Evolutionary conservation across 257 asterid genomes (phyloP), one percentile per base, ranked within the genome.

Genomic region (Mentha longifolia): DNA sequence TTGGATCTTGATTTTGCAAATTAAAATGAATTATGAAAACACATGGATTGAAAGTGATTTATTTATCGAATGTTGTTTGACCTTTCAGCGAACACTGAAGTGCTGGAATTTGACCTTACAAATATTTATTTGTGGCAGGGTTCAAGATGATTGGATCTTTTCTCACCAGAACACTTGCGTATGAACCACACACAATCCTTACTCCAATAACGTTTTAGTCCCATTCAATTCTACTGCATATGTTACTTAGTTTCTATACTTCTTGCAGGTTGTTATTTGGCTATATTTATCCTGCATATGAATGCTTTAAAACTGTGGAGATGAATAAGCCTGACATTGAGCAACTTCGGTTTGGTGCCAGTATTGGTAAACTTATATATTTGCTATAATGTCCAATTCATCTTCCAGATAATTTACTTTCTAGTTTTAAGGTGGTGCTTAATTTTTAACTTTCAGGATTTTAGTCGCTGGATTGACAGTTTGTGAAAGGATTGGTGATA

Each of bases 331-430:
- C 97, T 10, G 92, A 94, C 50, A 91, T 94, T 37, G 89, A 85
- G 74, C 92, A 89, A 74, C 97, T 93, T 67, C 91, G 85, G 28
- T 93, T 81, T 93, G 98, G 98, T 93, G 98, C 87, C 97, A 93
- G 55, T 93, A 93, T 62, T 93, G 98, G 98, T 92, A 83, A 63
- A 35, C 1, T 37, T 43, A 35, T 60, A 7, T 64, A 22, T 39
- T 5, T 64, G 15, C 42, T 64, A 25, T 43, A 22, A 43, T 25
- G 2, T 76, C 51, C 5, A 9, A 13, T 39, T 74, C 37, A 17
- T 35, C 77, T 28, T 59, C 25, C 25, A 13, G 9, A 49, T 55
- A 68, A 15, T 67, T 59, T 59, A 67, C 57, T 67, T 69, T 7
- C 72, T 69, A 67, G 54, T 73, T 67, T 39, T 62, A 50, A 31